phyloP scores from a whole-genome alignment of 2,329 filamentous ascomycete genomes.

The Nemania serpens region DNA sequence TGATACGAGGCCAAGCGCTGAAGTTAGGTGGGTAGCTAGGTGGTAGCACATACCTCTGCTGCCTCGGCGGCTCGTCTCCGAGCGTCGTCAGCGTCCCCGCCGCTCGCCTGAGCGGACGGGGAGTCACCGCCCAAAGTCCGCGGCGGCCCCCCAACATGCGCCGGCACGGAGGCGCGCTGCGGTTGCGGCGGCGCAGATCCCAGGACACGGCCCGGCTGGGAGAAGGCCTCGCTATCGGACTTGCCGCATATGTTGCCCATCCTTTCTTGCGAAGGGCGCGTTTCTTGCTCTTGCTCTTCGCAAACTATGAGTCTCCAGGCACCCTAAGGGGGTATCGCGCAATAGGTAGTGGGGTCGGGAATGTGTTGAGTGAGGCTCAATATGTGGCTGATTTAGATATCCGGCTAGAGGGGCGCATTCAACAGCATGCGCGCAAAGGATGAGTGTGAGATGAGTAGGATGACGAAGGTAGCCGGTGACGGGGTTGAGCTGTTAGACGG shows the following conservation, averaged over 20 bases:
- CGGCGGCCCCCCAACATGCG: slow-evolving; percentile 58
- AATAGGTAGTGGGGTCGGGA: neutral
- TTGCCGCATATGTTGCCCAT: slow-evolving; percentile 94
- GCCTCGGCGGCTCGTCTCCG: slow-evolving; percentile 76
- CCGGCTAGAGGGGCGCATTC: no score
- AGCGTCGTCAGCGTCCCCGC: slow-evolving; percentile 57
- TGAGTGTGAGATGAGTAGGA: no score
- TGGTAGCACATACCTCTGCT: slow-evolving; percentile 69
- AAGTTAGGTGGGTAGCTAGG: neutral
- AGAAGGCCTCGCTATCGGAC: slow-evolving; percentile 68
- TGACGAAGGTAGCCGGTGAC: no score
- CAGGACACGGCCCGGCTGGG: slow-evolving; percentile 73
- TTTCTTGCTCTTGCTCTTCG: no score
- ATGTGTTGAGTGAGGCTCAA: no score
- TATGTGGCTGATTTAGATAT: no score
- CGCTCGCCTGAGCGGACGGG: slow-evolving; percentile 12
- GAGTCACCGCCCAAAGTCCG: slow-evolving; percentile 65
- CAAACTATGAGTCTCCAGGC: neutral
- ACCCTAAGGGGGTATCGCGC: neutral
- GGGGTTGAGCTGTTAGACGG: neutral
- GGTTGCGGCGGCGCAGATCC: slow-evolving; percentile 58
- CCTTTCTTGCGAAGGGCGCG: neutral
- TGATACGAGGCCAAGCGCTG: neutral
- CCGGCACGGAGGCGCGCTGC: slow-evolving; percentile 57
- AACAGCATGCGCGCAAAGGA: neutral